These are phyloP conservation scores for Nicotiana obtusifolia DNA, from an alignment of 257 asterid genomes.

Conservation along the genomic window DNA sequence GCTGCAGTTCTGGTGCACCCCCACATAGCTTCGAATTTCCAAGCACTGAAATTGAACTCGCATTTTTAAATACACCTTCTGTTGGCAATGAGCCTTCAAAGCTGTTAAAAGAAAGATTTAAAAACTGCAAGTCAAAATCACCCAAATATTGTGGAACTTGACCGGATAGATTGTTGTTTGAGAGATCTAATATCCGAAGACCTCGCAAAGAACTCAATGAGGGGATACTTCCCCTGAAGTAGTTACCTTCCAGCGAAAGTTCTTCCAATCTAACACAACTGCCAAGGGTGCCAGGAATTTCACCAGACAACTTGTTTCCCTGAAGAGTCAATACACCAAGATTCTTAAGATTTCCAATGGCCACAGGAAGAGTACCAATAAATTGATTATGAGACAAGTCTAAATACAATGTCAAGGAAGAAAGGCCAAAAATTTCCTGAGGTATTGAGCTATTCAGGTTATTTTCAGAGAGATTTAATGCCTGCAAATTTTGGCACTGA, in stretches of 20 bases:
- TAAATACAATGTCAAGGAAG: slow-evolving; percentile 10
- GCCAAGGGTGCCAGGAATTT: slow-evolving; percentile 19
- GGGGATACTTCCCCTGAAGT: slow-evolving; percentile 16
- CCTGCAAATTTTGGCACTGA: slow-evolving; percentile 2
- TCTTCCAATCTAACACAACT: slow-evolving; percentile 12
- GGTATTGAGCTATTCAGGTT: slow-evolving; percentile 16
- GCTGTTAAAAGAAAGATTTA: slow-evolving; percentile 22
- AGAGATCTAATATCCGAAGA: slow-evolving; percentile 9
- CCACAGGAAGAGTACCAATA: slow-evolving; percentile 14
- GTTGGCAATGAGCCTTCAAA: slow-evolving; percentile 17
- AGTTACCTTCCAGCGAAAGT: slow-evolving; percentile 8
- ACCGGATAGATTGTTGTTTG: slow-evolving; percentile 19
- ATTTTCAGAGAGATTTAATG: slow-evolving; percentile 16
- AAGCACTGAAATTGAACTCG: slow-evolving; percentile 14
- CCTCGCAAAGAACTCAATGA: slow-evolving; percentile 17
- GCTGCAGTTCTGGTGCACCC: slow-evolving; percentile 13
- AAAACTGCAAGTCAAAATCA: background rate
- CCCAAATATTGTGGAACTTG: slow-evolving; percentile 18
- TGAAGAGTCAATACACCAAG: slow-evolving; percentile 18
- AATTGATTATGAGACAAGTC: slow-evolving; percentile 14
- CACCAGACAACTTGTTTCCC: slow-evolving; percentile 20
- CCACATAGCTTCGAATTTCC: slow-evolving; percentile 24
- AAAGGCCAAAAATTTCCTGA: background rate
- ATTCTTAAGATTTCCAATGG: slow-evolving; percentile 11
- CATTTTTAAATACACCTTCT: slow-evolving; percentile 20